Evolutionary conservation across 306 rosid genomes (phyloP).

Genomic region (Boehmeria nivea): DNA sequence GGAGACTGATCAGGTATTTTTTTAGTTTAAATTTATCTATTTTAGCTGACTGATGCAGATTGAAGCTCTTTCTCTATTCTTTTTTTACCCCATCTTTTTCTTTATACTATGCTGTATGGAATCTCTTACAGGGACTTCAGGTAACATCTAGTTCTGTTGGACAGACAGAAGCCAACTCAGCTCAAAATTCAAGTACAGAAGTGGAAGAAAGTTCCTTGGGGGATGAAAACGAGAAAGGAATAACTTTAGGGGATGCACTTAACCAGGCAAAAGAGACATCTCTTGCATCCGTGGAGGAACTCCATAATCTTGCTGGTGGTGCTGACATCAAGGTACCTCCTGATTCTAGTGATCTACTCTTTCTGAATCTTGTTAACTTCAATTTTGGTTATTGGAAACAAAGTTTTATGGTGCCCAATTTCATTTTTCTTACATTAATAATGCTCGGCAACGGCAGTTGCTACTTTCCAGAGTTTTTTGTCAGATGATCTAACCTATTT

Average conservation of each 20-base stretch:
- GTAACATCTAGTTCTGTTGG: constrained; percentile 52
- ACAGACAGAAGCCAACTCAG: constrained; percentile 43
- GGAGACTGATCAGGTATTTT: constrained; percentile 78
- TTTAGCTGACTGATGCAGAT: constrained; percentile 12
- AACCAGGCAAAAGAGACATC: constrained; percentile 64
- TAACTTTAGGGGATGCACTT: constrained; percentile 83
- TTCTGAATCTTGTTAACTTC: not conserved
- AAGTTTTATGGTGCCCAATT: not conserved
- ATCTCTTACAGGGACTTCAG: constrained; percentile 39
- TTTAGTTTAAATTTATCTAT: constrained; percentile 20
- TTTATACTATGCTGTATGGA: constrained; percentile 8
- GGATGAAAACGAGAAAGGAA: constrained; percentile 62
- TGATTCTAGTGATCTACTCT: constrained; percentile 17
- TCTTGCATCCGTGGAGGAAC: constrained; percentile 87
- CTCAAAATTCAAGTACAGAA: constrained; percentile 43
- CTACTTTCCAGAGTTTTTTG: not conserved
- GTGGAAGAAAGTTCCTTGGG: constrained; percentile 44
- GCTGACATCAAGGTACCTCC: constrained; percentile 86
- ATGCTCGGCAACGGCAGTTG: too few relatives aligned
- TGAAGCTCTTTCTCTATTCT: constrained; percentile 3
- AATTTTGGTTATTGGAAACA: constrained; percentile 5
- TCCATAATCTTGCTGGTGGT: constrained; percentile 94
- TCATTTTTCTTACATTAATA: too few relatives aligned
- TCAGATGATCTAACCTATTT: not conserved
- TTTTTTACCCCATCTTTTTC: not conserved